Percentiles rank a stretch among this genome's conserved stretches.
Evolutionary conservation across 116 monocot species (phyloP).

Genomic region (Cymodocea nodosa): DNA sequence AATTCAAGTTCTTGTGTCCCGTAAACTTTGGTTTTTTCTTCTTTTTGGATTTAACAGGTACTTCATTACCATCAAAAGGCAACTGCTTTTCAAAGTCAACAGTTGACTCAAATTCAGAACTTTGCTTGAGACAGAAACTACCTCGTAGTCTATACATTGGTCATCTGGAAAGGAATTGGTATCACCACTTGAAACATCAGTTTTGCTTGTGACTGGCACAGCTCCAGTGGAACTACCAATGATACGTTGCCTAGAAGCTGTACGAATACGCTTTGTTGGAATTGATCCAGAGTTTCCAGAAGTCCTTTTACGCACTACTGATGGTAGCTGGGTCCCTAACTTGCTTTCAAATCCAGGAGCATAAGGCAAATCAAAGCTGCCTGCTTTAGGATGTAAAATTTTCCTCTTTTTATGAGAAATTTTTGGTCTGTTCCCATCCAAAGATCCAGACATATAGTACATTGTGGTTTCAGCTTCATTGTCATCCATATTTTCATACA

Average conservation of each 20-base stretch:
- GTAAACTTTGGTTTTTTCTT: conserved; percentile 77
- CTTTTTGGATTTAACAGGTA: conserved; percentile 56
- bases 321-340: conserved; percentile 20
- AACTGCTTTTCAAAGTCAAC: conserved; percentile 55
- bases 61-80: conserved; percentile 40
- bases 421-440: conserved; percentile 44
- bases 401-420: conserved; percentile 57
- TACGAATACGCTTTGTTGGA: conserved; percentile 74
- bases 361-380: no score
- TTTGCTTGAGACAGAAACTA: conserved; percentile 43
- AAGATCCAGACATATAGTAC: conserved; percentile 32
- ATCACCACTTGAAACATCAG: conserved; percentile 93
- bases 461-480: conserved; percentile 73
- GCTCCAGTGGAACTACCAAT: conserved; percentile 34
- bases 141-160: conserved; percentile 57
- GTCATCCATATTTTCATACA: conserved; percentile 50
- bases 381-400: conserved; percentile 29
- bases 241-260: conserved; percentile 61
- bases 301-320: conserved; percentile 43
- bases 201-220: conserved; percentile 54
- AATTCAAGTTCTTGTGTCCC: conserved; percentile 37
- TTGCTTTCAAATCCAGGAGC: conserved; percentile 36
- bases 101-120: conserved; percentile 67
- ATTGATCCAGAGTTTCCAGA: conserved; percentile 44
- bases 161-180: conserved; percentile 87